Evolutionary conservation across 306 rosid species (phyloP), one percentile per base, ranked within the genome.

Genomic region (Morella rubra): DNA sequence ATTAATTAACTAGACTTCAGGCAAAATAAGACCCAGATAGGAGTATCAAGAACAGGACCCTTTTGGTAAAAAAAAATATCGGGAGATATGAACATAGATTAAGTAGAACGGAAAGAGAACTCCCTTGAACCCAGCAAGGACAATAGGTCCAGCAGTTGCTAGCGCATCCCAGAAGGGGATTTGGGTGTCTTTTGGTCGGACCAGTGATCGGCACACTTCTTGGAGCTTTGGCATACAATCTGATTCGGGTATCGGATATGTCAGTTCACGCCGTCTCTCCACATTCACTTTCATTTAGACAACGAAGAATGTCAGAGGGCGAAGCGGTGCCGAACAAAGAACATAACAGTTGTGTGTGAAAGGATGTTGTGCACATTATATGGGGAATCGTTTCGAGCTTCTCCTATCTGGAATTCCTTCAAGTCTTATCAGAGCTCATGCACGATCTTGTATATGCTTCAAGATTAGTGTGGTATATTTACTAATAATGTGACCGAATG

Each of bases 81-180:
- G 37, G 37, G 3, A 32, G 37, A 32, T 32, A 32, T 2, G 37
- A 2, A 32, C 37, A 32, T 32, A 32, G 37, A 32, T 32, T 2
- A 32, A 32, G 37, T 32, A 32, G 37, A 32, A 32, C 3, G 37
- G 37, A 32, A 32, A 32, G 37, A 32, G 37, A 32, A 32, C 37
- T 32, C 37, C 37, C 37, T 32, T 32, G 3, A 94, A 94, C 82
- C 96, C 97, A 19, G 98, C 92, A 16, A 90, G 98, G 73, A 81
- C 98, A 64, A 18, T 90, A 41, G 97, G 95, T 22, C 97, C 98
- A 19, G 98, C 97, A 41, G 67, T 91, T 75, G 96, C 92, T 3
- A 83, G 85, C 66, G 72, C 86, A 65, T 73, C 76, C 53, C 90
- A 87, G 54, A 83, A 84, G 61, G 93, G 88, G 50, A 80, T 94